These are phyloP conservation scores for Borovskyia barvae DNA, from an alignment of 208 protist species.

Conservation along the genomic window DNA sequence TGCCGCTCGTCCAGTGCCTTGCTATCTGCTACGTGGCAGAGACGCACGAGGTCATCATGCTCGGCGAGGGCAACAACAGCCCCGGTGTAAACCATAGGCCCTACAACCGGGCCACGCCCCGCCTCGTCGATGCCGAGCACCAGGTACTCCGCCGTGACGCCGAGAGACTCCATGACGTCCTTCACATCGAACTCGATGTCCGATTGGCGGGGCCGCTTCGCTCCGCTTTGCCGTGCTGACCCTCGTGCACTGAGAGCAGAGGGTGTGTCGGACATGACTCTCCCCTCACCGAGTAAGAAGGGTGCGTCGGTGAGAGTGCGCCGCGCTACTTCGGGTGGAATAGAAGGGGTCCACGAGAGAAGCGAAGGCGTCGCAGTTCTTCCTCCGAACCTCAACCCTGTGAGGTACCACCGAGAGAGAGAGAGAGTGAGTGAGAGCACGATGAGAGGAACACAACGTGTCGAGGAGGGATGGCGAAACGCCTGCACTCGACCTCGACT, in stretches of 20 bases:
- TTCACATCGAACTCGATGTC: slow-evolving; percentile 61
- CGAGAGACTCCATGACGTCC: slow-evolving; percentile 52
- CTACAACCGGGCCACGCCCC: slow-evolving; percentile 92
- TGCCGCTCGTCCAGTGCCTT: slow-evolving; percentile 71
- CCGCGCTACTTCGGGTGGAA: too few relatives aligned
- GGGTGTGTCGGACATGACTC: slow-evolving; percentile 23
- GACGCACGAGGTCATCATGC: slow-evolving; percentile 64
- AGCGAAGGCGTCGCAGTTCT: too few relatives aligned
- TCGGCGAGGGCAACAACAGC: slow-evolving; percentile 70
- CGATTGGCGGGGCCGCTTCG: slow-evolving; percentile 41
- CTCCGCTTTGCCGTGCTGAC: slow-evolving; percentile 40
- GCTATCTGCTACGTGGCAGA: slow-evolving; percentile 88
- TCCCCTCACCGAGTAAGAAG: background rate
- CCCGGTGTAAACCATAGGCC: slow-evolving; percentile 95
- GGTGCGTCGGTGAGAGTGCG: too few relatives aligned
- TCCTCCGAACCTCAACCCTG: too few relatives aligned
- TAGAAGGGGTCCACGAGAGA: too few relatives aligned
- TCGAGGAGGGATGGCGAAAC: too few relatives aligned
- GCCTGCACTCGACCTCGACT: too few relatives aligned
- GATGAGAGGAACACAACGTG: too few relatives aligned
- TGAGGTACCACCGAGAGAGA: too few relatives aligned
- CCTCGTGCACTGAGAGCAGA: slow-evolving; percentile 22
- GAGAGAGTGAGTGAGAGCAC: too few relatives aligned
- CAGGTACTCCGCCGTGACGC: slow-evolving; percentile 50
- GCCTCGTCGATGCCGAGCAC: slow-evolving; percentile 96